A percentile compares a stretch with the other conserved stretches of the same genome.
These are phyloP conservation scores for Penicillium cataractarum DNA, from an alignment of 495 filamentous ascomycete species.

Conservation along the genomic window DNA sequence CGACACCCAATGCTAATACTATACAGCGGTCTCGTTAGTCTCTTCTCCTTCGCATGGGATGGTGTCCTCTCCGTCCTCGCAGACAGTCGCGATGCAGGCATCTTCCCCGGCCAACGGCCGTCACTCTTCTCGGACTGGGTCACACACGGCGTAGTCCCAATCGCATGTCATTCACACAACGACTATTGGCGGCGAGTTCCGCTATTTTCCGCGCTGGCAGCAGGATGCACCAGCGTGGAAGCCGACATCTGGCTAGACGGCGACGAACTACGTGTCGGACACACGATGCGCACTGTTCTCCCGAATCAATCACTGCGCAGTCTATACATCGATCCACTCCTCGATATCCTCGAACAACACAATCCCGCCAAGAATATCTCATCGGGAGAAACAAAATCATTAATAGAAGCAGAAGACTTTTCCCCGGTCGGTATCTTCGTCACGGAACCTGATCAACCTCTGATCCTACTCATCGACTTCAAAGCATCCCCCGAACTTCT, in stretches of 20 bases:
- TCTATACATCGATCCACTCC: constrained; percentile 68
- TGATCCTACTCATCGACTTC: constrained; percentile 41
- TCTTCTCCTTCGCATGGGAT: constrained; percentile 10
- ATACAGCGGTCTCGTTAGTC: constrained; percentile 16
- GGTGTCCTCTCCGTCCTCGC: constrained; percentile 6
- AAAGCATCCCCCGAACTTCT: constrained; percentile 41
- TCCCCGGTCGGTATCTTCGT: constrained; percentile 62
- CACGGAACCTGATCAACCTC: constrained; percentile 27
- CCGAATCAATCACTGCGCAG: constrained; percentile 45
- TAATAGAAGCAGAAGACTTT: neutral
- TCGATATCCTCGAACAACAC: constrained; percentile 34
- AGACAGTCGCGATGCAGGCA: constrained; percentile 37
- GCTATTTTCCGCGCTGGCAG: constrained; percentile 54
- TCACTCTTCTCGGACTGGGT: constrained; percentile 19
- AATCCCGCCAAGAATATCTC: neutral
- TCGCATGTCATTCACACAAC: constrained; percentile 64
- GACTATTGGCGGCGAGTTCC: constrained; percentile 68
- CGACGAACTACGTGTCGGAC: constrained; percentile 57
- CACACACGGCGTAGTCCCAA: constrained; percentile 21
- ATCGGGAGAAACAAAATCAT: neutral
- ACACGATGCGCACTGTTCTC: constrained; percentile 14
- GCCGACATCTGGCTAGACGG: constrained; percentile 72
- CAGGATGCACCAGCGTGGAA: constrained; percentile 66
- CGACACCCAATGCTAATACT: neutral
- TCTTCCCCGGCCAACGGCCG: constrained; percentile 28